phyloP scores from a whole-genome alignment of 139 green algal species.

The Coelastrella sp. region DNA sequence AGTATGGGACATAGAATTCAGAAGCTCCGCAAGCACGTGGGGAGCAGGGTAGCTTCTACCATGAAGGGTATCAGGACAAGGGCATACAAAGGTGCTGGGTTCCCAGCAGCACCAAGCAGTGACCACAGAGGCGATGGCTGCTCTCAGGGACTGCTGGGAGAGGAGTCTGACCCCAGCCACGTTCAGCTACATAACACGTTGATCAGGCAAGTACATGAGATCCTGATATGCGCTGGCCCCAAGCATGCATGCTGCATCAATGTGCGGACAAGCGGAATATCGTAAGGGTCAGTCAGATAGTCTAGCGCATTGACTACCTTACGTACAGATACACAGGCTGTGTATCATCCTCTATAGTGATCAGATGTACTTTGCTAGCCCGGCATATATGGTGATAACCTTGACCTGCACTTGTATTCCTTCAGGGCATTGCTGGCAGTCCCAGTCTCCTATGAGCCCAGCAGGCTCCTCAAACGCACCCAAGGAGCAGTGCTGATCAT shows the following conservation, averaged over 20 bases:
- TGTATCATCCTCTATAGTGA: background rate
- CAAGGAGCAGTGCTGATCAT: slow-evolving; percentile 22
- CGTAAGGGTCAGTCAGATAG: too few relatives aligned
- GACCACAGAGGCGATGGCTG: too few relatives aligned
- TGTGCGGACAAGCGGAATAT: too few relatives aligned
- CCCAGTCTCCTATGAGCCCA: slow-evolving; percentile 30
- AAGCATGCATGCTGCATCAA: too few relatives aligned
- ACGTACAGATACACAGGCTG: too few relatives aligned
- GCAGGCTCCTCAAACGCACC: slow-evolving; percentile 23
- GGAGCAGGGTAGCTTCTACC: background rate
- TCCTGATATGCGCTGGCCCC: too few relatives aligned
- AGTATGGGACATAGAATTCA: background rate
- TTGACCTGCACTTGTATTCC: background rate
- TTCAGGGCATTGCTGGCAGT: slow-evolving; percentile 32
- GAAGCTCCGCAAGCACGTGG: background rate
- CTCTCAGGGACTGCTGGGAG: background rate
- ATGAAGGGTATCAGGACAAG: background rate
- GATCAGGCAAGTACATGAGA: slow-evolving; percentile 1
- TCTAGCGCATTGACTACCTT: too few relatives aligned
- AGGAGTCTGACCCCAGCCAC: background rate
- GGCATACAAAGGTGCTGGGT: background rate
- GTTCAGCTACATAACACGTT: slow-evolving; percentile 36
- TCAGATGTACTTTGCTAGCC: too few relatives aligned
- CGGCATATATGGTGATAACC: too few relatives aligned
- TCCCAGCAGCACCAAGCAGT: background rate